Base-by-base conservation (phyloP, 2,329 filamentous ascomycete species). In the Aspergillus nomiae region DNA sequence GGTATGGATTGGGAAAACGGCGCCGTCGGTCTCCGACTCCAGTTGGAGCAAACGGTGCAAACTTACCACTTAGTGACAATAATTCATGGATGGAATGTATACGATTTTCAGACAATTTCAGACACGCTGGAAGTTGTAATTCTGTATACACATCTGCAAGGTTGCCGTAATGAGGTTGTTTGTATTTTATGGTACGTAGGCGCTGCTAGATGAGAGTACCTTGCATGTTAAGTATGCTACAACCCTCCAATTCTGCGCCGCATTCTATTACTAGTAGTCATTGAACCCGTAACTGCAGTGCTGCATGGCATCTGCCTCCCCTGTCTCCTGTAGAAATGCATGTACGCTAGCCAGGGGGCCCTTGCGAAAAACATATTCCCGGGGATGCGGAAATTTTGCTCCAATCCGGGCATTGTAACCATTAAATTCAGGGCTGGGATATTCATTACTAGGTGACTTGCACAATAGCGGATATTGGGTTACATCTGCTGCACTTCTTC, bases 41-140 rank as follows among this genome's bases (percentile, higher is more conserved):
- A 4, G 21, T 34, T 7, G 64, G 51, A 53, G 51, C 74, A 77
- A 77, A 75, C 63, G 6, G 61, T 46, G 51, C 68, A 69, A 70
- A 69, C 68, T 63, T 8, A 34, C 51, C 9, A 16, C 30, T 24
- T 43, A 19, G 4, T 16, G 26, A 51, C 28, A 4, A 21, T 26
- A 14, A 16, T 4, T 48, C 19, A 28, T 28, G 45, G 5, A 51
- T 32, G 46, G 46, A 51, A 34, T 51, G 48, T 46, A 24, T 24
- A 2, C 41, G 7, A 43, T 43, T 43, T 43, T n/a, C 7, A 16
- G 14, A 7, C 24, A 2, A 48, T 48, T 48, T 48, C 12, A 28
- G n/a, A 24, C 24, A 48, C 24, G 12, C 5, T 1, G n/a, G 14
- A 21, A 21, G 21, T 12, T 46, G 43, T 24, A 24, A 12, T 46